These are phyloP conservation scores for Saturnispora hagleri DNA, from an alignment of 805 yeast species.

Conservation along the genomic window DNA sequence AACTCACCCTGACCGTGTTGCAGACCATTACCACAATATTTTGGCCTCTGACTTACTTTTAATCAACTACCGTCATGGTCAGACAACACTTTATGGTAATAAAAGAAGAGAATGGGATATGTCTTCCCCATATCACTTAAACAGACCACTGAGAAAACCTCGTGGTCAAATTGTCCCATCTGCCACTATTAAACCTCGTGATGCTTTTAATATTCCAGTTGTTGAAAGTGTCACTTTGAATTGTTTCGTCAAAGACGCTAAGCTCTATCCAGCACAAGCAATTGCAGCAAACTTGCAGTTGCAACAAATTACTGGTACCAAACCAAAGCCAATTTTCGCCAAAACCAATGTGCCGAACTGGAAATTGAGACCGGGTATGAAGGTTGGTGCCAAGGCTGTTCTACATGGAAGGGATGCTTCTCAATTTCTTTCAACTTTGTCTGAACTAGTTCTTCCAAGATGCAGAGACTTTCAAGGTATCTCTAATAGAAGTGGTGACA, in stretches of 20 bases:
- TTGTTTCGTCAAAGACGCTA: slow-evolving; percentile 67
- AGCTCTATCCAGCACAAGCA: slow-evolving; percentile 60
- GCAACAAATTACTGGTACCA: slow-evolving; percentile 90
- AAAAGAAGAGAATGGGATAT: slow-evolving; percentile 82
- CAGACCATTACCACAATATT: slow-evolving; percentile 67
- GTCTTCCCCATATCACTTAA: slow-evolving; percentile 78
- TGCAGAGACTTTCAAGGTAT: slow-evolving; percentile 82
- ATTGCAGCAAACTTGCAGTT: slow-evolving; percentile 70
- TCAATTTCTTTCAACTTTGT: slow-evolving; percentile 76
- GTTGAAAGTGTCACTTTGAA: slow-evolving; percentile 61
- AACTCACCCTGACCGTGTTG: slow-evolving; percentile 71
- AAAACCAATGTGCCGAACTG: slow-evolving; percentile 75
- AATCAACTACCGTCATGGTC: slow-evolving; percentile 64
- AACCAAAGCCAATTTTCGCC: slow-evolving; percentile 65
- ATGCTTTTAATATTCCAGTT: slow-evolving; percentile 62
- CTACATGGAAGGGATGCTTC: slow-evolving; percentile 73
- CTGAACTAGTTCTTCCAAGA: slow-evolving; percentile 90
- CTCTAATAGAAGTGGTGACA: slow-evolving; percentile 69
- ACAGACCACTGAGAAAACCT: slow-evolving; percentile 72
- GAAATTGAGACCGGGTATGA: slow-evolving; percentile 80
- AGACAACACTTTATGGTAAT: slow-evolving; percentile 45
- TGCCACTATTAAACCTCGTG: slow-evolving; percentile 62
- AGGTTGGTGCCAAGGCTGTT: slow-evolving; percentile 82
- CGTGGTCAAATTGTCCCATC: slow-evolving; percentile 65
- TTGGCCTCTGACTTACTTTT: slow-evolving; percentile 70